Conservation (phyloP, 768 basidiomycete species). For the Infundibulicybe gibba region DNA sequence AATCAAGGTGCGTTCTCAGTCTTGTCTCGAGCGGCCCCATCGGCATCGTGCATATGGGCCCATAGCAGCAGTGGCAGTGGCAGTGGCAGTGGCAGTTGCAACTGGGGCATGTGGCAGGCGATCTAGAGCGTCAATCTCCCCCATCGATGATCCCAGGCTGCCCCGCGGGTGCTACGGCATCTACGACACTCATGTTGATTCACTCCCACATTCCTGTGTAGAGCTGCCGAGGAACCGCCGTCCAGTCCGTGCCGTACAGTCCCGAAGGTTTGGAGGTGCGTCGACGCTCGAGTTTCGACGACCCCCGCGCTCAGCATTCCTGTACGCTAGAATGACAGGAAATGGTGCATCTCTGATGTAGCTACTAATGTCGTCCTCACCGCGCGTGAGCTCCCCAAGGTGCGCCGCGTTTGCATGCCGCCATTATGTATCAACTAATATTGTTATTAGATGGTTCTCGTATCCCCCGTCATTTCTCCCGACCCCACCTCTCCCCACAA, state of each 20-base stretch:
- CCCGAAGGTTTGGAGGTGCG: conserved; percentile 63
- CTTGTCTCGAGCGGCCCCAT: not conserved
- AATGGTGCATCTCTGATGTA: conserved; percentile 66
- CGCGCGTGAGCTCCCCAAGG: conserved; percentile 63
- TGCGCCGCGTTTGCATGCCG: conserved; percentile 15
- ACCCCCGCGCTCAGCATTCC: not conserved
- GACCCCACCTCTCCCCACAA: conserved; percentile 42
- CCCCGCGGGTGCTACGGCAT: not conserved
- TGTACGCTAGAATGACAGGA: conserved; percentile 65
- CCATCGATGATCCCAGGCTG: not conserved
- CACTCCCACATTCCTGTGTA: too few relatives aligned
- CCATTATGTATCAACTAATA: not conserved
- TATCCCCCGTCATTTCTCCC: conserved; percentile 49
- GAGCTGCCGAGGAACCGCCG: conserved; percentile 72
- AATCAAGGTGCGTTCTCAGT: conserved; percentile 48
- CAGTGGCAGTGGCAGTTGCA: too few relatives aligned
- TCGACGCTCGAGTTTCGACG: conserved; percentile 1
- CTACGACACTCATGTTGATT: not conserved
- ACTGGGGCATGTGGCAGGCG: not conserved
- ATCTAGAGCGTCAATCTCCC: too few relatives aligned
- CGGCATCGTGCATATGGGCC: too few relatives aligned
- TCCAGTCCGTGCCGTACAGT: conserved; percentile 52
- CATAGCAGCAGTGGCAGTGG: too few relatives aligned
- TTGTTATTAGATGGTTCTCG: conserved; percentile 56
- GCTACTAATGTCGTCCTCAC: conserved; percentile 54